Percentiles rank a stretch among this genome's conserved stretches.
phyloP scores from a whole-genome alignment of 768 basidiomycete genomes.

The Boletus sensibilis region DNA sequence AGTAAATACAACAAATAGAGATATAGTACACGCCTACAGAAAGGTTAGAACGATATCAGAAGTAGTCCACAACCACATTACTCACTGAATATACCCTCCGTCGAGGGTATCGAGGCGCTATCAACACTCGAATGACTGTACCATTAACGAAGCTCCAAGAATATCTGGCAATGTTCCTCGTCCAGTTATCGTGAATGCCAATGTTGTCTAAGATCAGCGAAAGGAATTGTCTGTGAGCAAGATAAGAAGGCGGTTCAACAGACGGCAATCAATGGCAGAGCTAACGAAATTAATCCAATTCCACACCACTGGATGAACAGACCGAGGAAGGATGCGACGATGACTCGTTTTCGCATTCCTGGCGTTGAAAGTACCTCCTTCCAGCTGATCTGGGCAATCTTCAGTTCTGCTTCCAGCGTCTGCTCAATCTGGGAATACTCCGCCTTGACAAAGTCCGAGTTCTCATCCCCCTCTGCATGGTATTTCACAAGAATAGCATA shows the following conservation, averaged over 20 bases:
- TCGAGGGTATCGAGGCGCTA: conserved; percentile 5
- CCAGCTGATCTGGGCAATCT: not conserved
- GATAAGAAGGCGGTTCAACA: too few relatives aligned
- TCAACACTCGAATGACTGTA: not conserved
- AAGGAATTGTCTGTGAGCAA: conserved; percentile 6
- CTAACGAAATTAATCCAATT: conserved; percentile 11
- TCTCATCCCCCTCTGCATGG: conserved; percentile 54
- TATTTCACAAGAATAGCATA: conserved; percentile 50
- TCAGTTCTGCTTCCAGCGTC: conserved; percentile 40
- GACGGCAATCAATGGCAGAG: not conserved
- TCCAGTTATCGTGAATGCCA: conserved; percentile 16
- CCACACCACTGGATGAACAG: conserved; percentile 14
- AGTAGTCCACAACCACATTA: not conserved
- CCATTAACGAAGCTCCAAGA: conserved; percentile 9
- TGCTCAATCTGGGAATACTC: conserved; percentile 57
- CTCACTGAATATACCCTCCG: conserved; percentile 10
- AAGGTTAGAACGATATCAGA: not conserved
- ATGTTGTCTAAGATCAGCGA: conserved; percentile 13
- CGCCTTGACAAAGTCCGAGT: conserved; percentile 54
- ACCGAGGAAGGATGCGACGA: conserved; percentile 8
- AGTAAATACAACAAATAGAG: conserved; percentile 14
- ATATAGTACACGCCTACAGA: conserved; percentile 11
- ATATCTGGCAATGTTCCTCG: conserved; percentile 7
- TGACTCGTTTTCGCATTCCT: conserved; percentile 20
- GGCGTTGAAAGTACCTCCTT: not conserved